These are phyloP conservation scores for Ogataea haglerorum DNA, from an alignment of 805 yeast species.

Conservation along the genomic window DNA sequence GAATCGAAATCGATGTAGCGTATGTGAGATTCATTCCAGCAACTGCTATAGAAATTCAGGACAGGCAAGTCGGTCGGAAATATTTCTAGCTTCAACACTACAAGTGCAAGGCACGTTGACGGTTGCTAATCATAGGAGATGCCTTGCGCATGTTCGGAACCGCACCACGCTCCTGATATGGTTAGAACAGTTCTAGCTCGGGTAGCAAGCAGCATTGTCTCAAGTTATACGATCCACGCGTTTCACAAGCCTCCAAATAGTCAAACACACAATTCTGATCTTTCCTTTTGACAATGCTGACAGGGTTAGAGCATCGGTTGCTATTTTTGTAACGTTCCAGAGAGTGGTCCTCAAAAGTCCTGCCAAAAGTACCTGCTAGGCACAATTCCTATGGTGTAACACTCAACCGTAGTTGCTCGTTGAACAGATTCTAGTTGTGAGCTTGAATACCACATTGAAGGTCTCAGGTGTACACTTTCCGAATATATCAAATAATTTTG, in stretches of 20 bases:
- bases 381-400: background rate
- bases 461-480: slow-evolving; percentile 6
- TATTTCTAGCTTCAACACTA: background rate
- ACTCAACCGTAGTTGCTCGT: background rate
- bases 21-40: background rate
- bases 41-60: background rate
- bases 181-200: background rate
- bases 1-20: background rate
- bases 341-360: background rate
- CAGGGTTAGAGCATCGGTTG: slow-evolving; percentile 3
- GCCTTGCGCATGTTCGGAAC: background rate
- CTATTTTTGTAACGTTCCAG: slow-evolving; percentile 1
- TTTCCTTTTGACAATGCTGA: slow-evolving; percentile 3
- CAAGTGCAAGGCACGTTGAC: background rate
- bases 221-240: background rate
- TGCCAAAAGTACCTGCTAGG: background rate
- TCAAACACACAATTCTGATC: background rate
- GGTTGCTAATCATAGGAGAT: slow-evolving; percentile 1
- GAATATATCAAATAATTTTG: slow-evolving; percentile 6
- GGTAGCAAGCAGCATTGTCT: background rate
- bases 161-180: background rate
- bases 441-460: background rate
- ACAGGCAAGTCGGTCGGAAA: background rate
- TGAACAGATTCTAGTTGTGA: background rate
- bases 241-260: background rate